phyloP scores from a whole-genome alignment of 768 basidiomycete genomes.

The Cyclocybe cylindracea region DNA sequence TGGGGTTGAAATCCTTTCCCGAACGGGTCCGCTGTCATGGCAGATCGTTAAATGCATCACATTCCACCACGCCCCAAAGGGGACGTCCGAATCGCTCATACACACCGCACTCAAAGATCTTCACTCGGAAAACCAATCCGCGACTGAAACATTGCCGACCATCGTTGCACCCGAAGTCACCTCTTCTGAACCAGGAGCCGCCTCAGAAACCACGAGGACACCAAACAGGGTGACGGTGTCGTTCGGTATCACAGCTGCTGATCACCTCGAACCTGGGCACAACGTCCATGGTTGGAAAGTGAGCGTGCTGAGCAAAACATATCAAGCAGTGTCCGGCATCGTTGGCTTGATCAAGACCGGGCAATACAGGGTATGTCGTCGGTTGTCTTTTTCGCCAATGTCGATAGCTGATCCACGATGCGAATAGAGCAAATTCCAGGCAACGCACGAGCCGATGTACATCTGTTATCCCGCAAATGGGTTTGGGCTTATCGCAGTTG shows the following conservation, averaged over 20 bases:
- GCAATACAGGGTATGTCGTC: not conserved
- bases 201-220: too few species aligned
- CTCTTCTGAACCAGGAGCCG: not conserved
- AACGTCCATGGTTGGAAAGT: slow-evolving; percentile 4
- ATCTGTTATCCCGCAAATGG: not conserved
- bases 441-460: not conserved
- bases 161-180: not conserved
- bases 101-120: not conserved
- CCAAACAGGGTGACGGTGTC: not conserved
- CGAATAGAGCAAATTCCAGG: not conserved
- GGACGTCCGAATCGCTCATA: not conserved
- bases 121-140: not conserved
- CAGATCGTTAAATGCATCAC: slow-evolving; percentile 3
- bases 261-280: slow-evolving; percentile 2
- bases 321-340: slow-evolving; percentile 4
- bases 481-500: not conserved
- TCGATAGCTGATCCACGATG: not conserved
- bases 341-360: not conserved
- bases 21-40: not conserved
- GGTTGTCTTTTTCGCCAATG: not conserved
- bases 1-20: not conserved
- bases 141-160: not conserved
- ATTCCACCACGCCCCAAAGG: not conserved
- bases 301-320: slow-evolving; percentile 1
- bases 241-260: not conserved